phyloP scores from a whole-genome alignment of 2,329 filamentous ascomycete genomes.

The Neofusicoccum parvum region DNA sequence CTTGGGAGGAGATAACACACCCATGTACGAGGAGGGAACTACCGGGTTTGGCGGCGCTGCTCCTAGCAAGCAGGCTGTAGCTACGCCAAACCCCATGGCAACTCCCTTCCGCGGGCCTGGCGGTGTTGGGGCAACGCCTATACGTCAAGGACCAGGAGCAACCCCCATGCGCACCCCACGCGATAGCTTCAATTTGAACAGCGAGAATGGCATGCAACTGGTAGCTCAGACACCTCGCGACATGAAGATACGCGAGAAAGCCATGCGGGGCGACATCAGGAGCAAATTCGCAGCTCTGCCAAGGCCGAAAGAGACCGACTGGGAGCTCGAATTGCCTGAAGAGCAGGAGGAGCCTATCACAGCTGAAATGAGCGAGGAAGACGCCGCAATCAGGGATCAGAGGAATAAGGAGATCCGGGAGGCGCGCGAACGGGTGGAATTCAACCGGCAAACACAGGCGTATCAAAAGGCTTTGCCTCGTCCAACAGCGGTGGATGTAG shows the following conservation, averaged over 20 bases:
- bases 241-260: slow-evolving; percentile 69
- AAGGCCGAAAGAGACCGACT: slow-evolving; percentile 90
- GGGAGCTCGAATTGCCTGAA: slow-evolving; percentile 89
- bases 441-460: slow-evolving; percentile 84
- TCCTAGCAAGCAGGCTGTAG: slow-evolving; percentile 75
- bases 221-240: slow-evolving; percentile 77
- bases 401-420: slow-evolving; percentile 65
- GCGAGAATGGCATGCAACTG: slow-evolving; percentile 66
- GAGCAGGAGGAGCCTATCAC: slow-evolving; percentile 66
- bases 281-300: slow-evolving; percentile 79
- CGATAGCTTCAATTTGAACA: slow-evolving; percentile 83
- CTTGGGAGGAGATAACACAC: slow-evolving; percentile 90
- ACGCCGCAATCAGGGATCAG: slow-evolving; percentile 74
- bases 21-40: slow-evolving; percentile 78
- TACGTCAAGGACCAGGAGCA: slow-evolving; percentile 63
- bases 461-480: slow-evolving; percentile 82
- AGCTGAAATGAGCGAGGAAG: slow-evolving; percentile 62
- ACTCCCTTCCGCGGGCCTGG: slow-evolving; percentile 75
- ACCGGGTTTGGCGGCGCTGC: slow-evolving; percentile 87
- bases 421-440: slow-evolving; percentile 68
- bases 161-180: slow-evolving; percentile 87
- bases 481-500: slow-evolving; percentile 71
- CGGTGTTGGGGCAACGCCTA: slow-evolving; percentile 68
- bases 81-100: slow-evolving; percentile 95
- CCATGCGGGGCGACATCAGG: slow-evolving; percentile 68